Percentiles rank a stretch among this genome's conserved stretches.
Conservation (phyloP, 1,139 yeast genomes). For the Yueomyces sp. region DNA sequence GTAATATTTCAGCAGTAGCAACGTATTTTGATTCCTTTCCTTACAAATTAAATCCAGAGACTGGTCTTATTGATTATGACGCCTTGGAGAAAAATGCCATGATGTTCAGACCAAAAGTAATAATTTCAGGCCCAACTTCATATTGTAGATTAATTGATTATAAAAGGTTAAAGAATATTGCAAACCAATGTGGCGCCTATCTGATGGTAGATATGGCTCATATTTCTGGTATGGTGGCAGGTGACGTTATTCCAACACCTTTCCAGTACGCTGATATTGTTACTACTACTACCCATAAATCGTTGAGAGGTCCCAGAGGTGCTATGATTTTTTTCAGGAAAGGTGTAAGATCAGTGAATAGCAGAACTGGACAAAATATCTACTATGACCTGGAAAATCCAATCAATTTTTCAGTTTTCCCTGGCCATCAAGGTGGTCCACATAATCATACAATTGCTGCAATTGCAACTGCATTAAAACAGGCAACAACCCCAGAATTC, state of each 20-base stretch:
- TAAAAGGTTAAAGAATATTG: slow-evolving; percentile 76
- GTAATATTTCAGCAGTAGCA: slow-evolving; percentile 82
- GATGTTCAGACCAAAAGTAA: slow-evolving; percentile 84
- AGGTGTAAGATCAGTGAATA: slow-evolving; percentile 71
- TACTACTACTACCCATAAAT: slow-evolving; percentile 94
- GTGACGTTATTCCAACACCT: slow-evolving; percentile 85
- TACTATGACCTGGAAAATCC: slow-evolving; percentile 77
- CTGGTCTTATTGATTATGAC: slow-evolving; percentile 89
- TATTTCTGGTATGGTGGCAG: slow-evolving; percentile 87
- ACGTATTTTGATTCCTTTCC: slow-evolving; percentile 97
- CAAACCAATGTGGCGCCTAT: slow-evolving; percentile 89
- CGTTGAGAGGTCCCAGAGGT: slow-evolving; percentile 97
- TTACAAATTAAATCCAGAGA: slow-evolving; percentile 69
- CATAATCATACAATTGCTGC: slow-evolving; percentile 97
- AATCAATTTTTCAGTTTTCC: slow-evolving; percentile 93
- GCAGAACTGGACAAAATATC: slow-evolving; percentile 71
- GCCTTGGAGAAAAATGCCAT: slow-evolving; percentile 72
- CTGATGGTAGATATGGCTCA: slow-evolving; percentile 93
- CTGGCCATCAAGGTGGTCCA: slow-evolving; percentile 99
- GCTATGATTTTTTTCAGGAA: slow-evolving; percentile 96
- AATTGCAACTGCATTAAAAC: slow-evolving; percentile 85
- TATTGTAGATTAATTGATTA: slow-evolving; percentile 87
- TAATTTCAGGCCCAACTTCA: slow-evolving; percentile 95
- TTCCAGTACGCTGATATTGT: slow-evolving; percentile 92
- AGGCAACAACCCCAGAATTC: slow-evolving; percentile 77